Conservation (phyloP, 805 yeast species). For the Nakazawaea ishiwadae region DNA sequence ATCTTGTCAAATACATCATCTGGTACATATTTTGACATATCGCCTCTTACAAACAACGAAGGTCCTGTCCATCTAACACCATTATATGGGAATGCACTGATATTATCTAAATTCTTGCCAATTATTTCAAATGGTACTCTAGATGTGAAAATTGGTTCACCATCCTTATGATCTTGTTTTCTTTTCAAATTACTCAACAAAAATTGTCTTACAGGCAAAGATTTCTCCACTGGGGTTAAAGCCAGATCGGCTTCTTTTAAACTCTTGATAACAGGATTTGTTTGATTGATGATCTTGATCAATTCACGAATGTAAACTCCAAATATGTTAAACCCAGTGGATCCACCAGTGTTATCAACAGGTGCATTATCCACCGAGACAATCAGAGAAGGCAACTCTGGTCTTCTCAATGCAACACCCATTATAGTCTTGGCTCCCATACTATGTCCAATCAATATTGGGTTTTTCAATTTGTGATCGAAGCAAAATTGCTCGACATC, state of each 20-base stretch:
- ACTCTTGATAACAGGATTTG: slow-evolving; percentile 34
- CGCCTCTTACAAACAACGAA: slow-evolving; percentile 74
- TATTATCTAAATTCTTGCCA: slow-evolving; percentile 55
- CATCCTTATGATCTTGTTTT: slow-evolving; percentile 32
- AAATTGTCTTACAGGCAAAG: slow-evolving; percentile 65
- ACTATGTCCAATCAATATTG: slow-evolving; percentile 73
- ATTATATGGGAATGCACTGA: slow-evolving; percentile 77
- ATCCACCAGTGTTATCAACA: slow-evolving; percentile 48
- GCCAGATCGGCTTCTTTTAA: slow-evolving; percentile 65
- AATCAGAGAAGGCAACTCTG: slow-evolving; percentile 54
- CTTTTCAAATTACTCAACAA: slow-evolving; percentile 63
- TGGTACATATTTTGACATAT: slow-evolving; percentile 69
- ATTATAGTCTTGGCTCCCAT: slow-evolving; percentile 95
- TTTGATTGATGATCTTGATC: slow-evolving; percentile 47
- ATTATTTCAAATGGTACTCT: slow-evolving; percentile 72
- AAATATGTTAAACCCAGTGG: slow-evolving; percentile 42
- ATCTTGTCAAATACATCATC: slow-evolving; percentile 75
- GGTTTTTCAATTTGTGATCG: slow-evolving; percentile 38
- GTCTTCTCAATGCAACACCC: slow-evolving; percentile 73
- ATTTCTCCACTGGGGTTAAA: slow-evolving; percentile 58
- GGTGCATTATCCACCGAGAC: slow-evolving; percentile 92
- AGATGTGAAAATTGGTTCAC: slow-evolving; percentile 33
- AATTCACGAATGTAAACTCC: slow-evolving; percentile 63
- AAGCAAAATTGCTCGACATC: slow-evolving; percentile 76
- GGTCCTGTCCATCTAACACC: slow-evolving; percentile 66